Evolutionary conservation across 2,329 filamentous ascomycete species (phyloP).

Genomic region (Spiromastix sp.): DNA sequence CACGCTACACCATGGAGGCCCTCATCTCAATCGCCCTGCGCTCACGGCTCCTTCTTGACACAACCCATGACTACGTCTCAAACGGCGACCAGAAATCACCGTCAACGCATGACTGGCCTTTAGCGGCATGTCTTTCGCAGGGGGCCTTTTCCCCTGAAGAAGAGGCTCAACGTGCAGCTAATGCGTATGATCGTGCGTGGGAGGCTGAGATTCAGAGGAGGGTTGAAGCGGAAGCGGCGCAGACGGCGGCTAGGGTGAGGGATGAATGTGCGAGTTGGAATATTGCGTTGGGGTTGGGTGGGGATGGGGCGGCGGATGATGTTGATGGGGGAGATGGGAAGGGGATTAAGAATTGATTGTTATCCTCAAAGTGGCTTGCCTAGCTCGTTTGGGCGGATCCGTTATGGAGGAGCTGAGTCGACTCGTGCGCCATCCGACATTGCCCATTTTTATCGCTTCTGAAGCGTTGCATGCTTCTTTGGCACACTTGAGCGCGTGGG

Average conservation of each 20-base stretch:
- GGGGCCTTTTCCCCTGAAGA: background rate
- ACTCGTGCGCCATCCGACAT: too few species aligned
- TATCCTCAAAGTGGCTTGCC: too few species aligned
- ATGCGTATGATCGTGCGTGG: conserved; percentile 11
- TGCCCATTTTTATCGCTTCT: too few species aligned
- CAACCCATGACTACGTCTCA: background rate
- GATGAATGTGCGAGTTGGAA: conserved; percentile 18
- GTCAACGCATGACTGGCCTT: conserved; percentile 3
- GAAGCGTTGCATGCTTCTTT: too few species aligned
- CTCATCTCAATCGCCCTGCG: conserved; percentile 53
- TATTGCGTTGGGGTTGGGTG: conserved; percentile 11
- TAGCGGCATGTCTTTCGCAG: background rate
- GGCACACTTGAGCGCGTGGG: too few species aligned
- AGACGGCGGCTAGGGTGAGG: conserved; percentile 12
- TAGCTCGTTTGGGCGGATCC: too few species aligned
- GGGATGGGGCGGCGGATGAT: conserved; percentile 10
- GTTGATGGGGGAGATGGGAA: conserved; percentile 11
- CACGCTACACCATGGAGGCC: conserved; percentile 64
- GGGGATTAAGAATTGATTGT: background rate
- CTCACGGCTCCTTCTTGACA: conserved; percentile 16
- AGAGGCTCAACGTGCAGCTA: background rate
- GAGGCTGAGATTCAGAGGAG: conserved; percentile 14
- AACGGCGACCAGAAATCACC: background rate
- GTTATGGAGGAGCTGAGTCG: too few species aligned
- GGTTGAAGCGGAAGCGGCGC: conserved; percentile 7